Base-by-base conservation (phyloP, 306 rosid genomes). In the Dalbergia oliveri region DNA sequence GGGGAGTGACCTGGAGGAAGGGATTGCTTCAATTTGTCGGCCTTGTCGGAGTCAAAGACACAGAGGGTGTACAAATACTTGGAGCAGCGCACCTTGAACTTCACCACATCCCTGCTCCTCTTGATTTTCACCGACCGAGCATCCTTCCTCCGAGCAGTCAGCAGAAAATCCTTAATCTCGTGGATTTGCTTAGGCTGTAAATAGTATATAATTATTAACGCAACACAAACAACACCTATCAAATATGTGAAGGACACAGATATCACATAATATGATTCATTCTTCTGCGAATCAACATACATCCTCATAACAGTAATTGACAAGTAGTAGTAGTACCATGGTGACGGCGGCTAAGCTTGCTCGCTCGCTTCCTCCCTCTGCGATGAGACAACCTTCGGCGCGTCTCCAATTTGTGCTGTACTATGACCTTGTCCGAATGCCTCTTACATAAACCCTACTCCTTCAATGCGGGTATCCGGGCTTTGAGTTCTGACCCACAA, bases 41-140 rank as follows among this genome's bases (percentile, higher is more conserved):
- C 98, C 84, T 93, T 93, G 83, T 93, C 92, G 0, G 88, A 53
- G 79, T 91, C 97, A 18, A 89, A 88, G 60, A 93, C 98, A 31
- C 97, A 89, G 0, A 93, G 93, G 0, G 97, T 93, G 89, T 93
- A 91, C 53, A 93, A 83, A 83, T 93, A 91, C 89, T 87, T 93
- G 16, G 97, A 93, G 84, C 97, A 93, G 6, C 97, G 91, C 37
- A 93, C 97, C 90, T 93, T 93, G 53, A 93, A 93, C 93, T 93
- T 91, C 9, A 93, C 98, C 6, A 84, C 93, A 50, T 87, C 97
- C 61, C 82, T 93, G 72, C 89, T 90, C 72, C 90, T 89, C 89
- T 86, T 93, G 77, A 93, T 93, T 57, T 93, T 93, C 61, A 93
- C 92, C 4, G 94, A 90, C 16, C 91, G 76, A 0, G 98, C 94